Base-by-base conservation (phyloP, 306 rosid genomes). In the Vigna hirtella region DNA sequence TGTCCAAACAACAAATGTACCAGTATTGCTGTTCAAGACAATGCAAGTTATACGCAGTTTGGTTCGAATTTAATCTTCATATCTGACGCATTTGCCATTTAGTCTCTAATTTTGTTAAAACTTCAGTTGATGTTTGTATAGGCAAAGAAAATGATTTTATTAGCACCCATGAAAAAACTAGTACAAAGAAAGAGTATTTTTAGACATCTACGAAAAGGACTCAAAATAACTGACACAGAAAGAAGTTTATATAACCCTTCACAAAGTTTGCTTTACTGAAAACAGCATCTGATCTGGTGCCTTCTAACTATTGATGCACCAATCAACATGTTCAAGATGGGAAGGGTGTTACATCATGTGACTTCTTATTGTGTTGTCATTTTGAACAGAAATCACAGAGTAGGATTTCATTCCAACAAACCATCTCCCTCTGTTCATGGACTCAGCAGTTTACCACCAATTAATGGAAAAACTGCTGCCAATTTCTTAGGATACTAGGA, bases 311-410 rank as follows among this genome's bases (percentile, higher is more conserved):
- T 70, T 70, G 82, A 22, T 59, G 69, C 50, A 59, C 73, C 80
- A 57, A 81, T 62, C 48, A 76, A 81, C 59, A 75, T n/a, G 67
- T 40, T 68, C 64, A 26, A 51, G 61, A 62, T 70, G 61, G 61
- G 40, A 77, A 76, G 26, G 5, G 59, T 72, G 70, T 59, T 80
- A 77, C 82, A 72, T 80, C 87, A 81, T 66, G 77, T 84, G 83
- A 77, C 83, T 68, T 2, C 42, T 65, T 72, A 71, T 66, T 22
- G 74, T 77, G 43, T 62, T 66, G 85, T 77, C 88, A 77, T 70
- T n/a, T 51, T 81, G 77, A 77, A 82, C 32, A 43, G 34, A 76
- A 52, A 62, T 42, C 52, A 62, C 72, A 77, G 30, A 32, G 24
- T 42, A 16, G 52, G 16, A 49, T 50, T 73, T 83, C 73, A 51